phyloP scores from a whole-genome alignment of 148 eudicot species.

The Cornus florida region DNA sequence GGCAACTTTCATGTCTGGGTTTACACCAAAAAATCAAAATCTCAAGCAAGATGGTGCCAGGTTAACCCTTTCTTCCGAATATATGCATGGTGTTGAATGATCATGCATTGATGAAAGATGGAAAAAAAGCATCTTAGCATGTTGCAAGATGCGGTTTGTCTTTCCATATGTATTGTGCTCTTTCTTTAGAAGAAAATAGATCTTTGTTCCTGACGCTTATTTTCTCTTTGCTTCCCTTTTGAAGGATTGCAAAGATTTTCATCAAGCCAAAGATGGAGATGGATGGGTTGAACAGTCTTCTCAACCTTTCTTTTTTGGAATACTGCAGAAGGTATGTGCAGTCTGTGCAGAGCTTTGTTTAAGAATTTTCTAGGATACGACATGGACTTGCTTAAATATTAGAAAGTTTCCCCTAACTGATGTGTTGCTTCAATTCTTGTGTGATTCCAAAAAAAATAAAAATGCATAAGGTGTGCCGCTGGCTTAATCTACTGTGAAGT shows the following conservation, averaged over 20 bases:
- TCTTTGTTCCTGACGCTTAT: background rate
- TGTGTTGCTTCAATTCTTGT: no score
- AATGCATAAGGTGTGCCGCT: no score
- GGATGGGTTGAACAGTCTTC: slow-evolving; percentile 99
- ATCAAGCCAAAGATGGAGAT: slow-evolving; percentile 98
- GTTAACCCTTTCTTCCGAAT: slow-evolving; percentile 28
- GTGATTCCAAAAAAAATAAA: no score
- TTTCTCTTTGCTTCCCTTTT: slow-evolving; percentile 15
- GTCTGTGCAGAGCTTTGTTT: slow-evolving; percentile 25
- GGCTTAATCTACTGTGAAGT: no score
- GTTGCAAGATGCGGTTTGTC: background rate
- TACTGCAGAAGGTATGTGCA: slow-evolving; percentile 71
- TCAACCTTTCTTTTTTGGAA: slow-evolving; percentile 80
- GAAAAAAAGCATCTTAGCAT: background rate
- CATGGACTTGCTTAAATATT: background rate
- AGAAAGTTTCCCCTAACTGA: no score
- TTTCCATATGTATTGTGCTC: background rate
- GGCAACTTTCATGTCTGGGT: slow-evolving; percentile 81
- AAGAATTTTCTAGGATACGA: background rate
- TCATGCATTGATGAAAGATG: background rate
- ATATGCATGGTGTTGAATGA: background rate
- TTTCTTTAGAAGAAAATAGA: background rate
- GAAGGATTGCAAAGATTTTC: slow-evolving; percentile 94
- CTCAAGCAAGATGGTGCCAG: slow-evolving; percentile 99
- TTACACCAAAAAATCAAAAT: slow-evolving; percentile 72